A percentile compares a stretch with the other conserved stretches of the same genome.
These are phyloP conservation scores for Xerocomus amazonicus DNA, from an alignment of 1,284 basidiomycete species.

Conservation along the genomic window DNA sequence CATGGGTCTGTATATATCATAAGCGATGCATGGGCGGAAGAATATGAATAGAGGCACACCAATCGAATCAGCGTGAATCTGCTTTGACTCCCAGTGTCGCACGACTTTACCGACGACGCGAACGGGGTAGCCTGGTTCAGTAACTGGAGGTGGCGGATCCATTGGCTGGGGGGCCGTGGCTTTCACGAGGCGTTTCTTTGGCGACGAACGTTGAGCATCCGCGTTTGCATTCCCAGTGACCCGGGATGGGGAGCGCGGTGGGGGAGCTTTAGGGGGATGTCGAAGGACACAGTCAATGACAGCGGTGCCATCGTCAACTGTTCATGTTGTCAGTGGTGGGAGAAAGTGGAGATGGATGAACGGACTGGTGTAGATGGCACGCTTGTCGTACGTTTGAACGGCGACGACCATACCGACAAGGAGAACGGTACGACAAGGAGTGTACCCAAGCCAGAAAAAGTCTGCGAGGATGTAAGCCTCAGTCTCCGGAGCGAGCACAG, in stretches of 20 bases:
- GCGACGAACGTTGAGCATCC: slow-evolving; percentile 2
- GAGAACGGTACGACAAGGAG: slow-evolving; percentile 61
- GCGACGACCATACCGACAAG: slow-evolving; percentile 64
- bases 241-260: neutral
- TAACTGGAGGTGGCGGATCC: slow-evolving; percentile 38
- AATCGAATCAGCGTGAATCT: slow-evolving; percentile 46
- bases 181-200: slow-evolving; percentile 19
- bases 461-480: slow-evolving; percentile 29
- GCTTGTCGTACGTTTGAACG: slow-evolving; percentile 54
- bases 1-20: slow-evolving; percentile 39
- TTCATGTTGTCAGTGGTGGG: slow-evolving; percentile 1
- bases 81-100: slow-evolving; percentile 41
- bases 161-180: slow-evolving; percentile 2
- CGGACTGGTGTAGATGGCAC: slow-evolving; percentile 55
- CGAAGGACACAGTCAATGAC: slow-evolving; percentile 61
- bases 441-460: slow-evolving; percentile 68
- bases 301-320: slow-evolving; percentile 72
- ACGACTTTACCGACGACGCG: slow-evolving; percentile 48
- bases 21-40: neutral
- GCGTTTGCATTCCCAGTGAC: slow-evolving; percentile 6
- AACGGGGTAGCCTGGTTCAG: slow-evolving; percentile 47
- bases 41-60: slow-evolving; percentile 30
- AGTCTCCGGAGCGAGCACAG: neutral
- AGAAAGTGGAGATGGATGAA: neutral
- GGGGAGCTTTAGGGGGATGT: slow-evolving; percentile 17